These are phyloP conservation scores for Orobanche coerulescens DNA, from an alignment of 257 asterid species.

Conservation along the genomic window DNA sequence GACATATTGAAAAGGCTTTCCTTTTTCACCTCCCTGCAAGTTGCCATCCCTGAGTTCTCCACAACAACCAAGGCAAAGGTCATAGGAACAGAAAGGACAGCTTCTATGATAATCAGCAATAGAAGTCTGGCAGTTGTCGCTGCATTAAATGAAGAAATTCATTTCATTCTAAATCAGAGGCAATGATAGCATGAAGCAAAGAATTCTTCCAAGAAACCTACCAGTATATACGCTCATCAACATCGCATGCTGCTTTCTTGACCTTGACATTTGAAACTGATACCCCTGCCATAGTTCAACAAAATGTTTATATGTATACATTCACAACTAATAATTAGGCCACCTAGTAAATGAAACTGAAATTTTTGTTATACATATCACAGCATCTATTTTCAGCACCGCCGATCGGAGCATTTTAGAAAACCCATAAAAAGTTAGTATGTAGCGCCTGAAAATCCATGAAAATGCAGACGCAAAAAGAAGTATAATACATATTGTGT, in stretches of 20 bases:
- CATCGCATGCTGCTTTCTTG: slow-evolving; percentile 13
- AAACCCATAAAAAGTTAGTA: not conserved
- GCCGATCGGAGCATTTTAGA: too few species aligned
- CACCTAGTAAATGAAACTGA: not conserved
- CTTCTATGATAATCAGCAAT: slow-evolving; percentile 53
- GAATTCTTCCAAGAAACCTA: slow-evolving; percentile 17
- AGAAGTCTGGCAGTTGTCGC: slow-evolving; percentile 49
- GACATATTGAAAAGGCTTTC: slow-evolving; percentile 16
- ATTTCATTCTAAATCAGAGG: not conserved
- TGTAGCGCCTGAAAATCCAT: not conserved
- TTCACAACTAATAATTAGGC: slow-evolving; percentile 2
- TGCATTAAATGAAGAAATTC: slow-evolving; percentile 24
- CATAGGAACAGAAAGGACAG: slow-evolving; percentile 50
- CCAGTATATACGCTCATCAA: slow-evolving; percentile 44
- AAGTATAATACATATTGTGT: not conserved
- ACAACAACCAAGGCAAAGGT: slow-evolving; percentile 65
- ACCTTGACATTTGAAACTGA: slow-evolving; percentile 30
- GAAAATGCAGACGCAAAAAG: not conserved
- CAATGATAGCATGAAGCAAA: not conserved
- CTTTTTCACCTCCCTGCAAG: slow-evolving; percentile 36
- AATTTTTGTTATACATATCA: not conserved
- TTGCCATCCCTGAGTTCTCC: slow-evolving; percentile 47
- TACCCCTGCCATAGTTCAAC: slow-evolving; percentile 31
- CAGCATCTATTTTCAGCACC: too few species aligned
- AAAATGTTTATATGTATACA: not conserved